These are phyloP conservation scores for Diaporthe citri DNA, from an alignment of 2,329 filamentous ascomycete genomes.

Conservation along the genomic window DNA sequence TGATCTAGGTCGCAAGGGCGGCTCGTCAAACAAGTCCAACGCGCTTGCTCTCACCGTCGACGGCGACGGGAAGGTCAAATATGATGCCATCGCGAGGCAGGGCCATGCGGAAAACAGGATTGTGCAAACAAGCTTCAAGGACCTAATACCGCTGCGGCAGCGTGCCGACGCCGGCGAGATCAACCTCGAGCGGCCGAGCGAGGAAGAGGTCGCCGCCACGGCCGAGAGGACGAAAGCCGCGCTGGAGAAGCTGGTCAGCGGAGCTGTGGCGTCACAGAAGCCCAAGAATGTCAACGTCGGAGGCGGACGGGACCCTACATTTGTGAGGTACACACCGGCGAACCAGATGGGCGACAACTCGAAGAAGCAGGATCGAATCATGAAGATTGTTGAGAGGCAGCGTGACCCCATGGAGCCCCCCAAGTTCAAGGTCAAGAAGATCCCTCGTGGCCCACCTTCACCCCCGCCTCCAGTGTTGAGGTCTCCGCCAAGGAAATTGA, in stretches of 20 bases:
- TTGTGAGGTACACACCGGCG: conserved; percentile 93
- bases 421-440: conserved; percentile 99
- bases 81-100: conserved; percentile 92
- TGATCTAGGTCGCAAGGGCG: conserved; percentile 88
- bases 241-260: conserved; percentile 82
- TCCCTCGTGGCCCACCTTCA: conserved; percentile 90
- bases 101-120: conserved; percentile 88
- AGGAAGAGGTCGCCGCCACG: conserved; percentile 86
- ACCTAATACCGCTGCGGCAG: conserved; percentile 93
- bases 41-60: conserved; percentile 94
- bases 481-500: conserved; percentile 93
- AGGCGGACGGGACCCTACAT: conserved; percentile 87
- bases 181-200: conserved; percentile 84
- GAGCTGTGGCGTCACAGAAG: conserved; percentile 91
- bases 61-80: conserved; percentile 92
- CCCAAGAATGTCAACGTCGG: conserved; percentile 93
- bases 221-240: conserved; percentile 91
- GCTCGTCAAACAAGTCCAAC: conserved; percentile 76
- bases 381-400: conserved; percentile 97
- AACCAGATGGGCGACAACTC: conserved; percentile 94
- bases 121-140: conserved; percentile 96
- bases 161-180: conserved; percentile 94
- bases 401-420: conserved; percentile 96
- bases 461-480: conserved; percentile 96
- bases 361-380: conserved; percentile 93